These are phyloP conservation scores for Kuraishia ogatae DNA, from an alignment of 805 yeast genomes.

Conservation along the genomic window DNA sequence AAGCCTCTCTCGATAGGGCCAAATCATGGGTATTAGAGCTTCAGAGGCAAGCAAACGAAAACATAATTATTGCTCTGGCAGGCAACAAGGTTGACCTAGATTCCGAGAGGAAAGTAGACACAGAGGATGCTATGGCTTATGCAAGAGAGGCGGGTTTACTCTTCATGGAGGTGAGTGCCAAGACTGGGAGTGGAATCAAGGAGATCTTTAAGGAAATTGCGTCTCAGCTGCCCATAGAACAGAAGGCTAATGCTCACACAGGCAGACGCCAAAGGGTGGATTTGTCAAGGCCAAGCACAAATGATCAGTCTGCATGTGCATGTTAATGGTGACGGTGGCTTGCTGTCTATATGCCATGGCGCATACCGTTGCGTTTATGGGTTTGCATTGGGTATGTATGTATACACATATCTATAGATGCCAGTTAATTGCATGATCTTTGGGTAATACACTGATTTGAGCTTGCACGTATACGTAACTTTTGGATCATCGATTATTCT, in stretches of 20 bases:
- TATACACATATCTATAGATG: no score
- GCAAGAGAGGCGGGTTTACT: constrained; percentile 42
- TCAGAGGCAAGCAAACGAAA: constrained; percentile 69
- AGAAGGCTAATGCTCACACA: constrained; percentile 12
- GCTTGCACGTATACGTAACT: background rate
- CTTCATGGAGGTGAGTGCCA: constrained; percentile 51
- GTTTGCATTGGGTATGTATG: background rate
- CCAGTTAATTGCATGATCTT: background rate
- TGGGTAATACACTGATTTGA: background rate
- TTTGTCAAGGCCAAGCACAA: constrained; percentile 20
- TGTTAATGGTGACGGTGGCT: background rate
- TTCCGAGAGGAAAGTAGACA: constrained; percentile 35
- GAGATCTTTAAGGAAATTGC: constrained; percentile 44
- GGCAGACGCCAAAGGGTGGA: constrained; percentile 17
- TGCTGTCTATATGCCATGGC: background rate
- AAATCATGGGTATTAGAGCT: constrained; percentile 73
- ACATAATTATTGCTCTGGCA: constrained; percentile 73
- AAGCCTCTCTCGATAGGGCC: constrained; percentile 60
- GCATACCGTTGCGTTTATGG: background rate
- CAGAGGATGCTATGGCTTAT: constrained; percentile 41
- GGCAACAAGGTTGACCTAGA: constrained; percentile 69
- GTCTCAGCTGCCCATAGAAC: constrained; percentile 28
- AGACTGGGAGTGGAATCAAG: constrained; percentile 42
- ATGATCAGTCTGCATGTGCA: constrained; percentile 14
- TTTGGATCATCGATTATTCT: background rate